Conservation (phyloP, 805 yeast genomes). For the Wickerhamiella parazyma region DNA sequence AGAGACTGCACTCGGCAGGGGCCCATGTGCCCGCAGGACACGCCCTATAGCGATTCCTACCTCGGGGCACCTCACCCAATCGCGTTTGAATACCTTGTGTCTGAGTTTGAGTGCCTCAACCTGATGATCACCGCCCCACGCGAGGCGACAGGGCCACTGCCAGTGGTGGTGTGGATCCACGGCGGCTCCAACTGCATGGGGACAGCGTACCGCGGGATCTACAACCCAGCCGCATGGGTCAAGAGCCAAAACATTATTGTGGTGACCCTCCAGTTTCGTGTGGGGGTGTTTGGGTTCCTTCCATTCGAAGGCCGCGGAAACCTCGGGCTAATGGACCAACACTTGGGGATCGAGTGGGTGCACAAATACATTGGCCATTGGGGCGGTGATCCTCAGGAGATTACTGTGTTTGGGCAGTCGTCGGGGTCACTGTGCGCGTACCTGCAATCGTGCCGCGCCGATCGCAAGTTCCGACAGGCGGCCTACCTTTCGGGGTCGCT, state of each 20-base stretch:
- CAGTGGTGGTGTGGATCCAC: constrained; percentile 30
- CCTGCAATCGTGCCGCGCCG: constrained; percentile 13
- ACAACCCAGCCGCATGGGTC: constrained; percentile 22
- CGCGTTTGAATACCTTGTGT: constrained; percentile 16
- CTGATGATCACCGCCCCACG: constrained; percentile 19
- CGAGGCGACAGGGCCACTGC: constrained; percentile 14
- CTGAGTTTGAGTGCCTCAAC: constrained; percentile 25
- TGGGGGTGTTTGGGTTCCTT: constrained; percentile 30
- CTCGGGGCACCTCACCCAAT: constrained; percentile 12
- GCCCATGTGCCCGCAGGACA: constrained; percentile 16
- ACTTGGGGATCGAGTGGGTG: constrained; percentile 35
- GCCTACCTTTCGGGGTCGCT: constrained; percentile 22
- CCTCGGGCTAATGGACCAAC: constrained; percentile 37
- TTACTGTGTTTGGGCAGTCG: constrained; percentile 35
- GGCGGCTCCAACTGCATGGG: constrained; percentile 30
- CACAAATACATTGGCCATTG: constrained; percentile 30
- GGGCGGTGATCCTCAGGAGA: constrained; percentile 34
- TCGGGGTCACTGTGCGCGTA: constrained; percentile 36
- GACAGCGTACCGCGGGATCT: constrained; percentile 21
- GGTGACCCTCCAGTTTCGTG: constrained; percentile 29
- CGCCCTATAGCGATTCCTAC: constrained; percentile 15
- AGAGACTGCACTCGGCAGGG: constrained; percentile 15
- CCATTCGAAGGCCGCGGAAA: constrained; percentile 28
- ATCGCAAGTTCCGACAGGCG: constrained; percentile 17
- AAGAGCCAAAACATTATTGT: constrained; percentile 21